Conservation (phyloP, 768 basidiomycete genomes). For the Leucocoprinus leucothites region DNA sequence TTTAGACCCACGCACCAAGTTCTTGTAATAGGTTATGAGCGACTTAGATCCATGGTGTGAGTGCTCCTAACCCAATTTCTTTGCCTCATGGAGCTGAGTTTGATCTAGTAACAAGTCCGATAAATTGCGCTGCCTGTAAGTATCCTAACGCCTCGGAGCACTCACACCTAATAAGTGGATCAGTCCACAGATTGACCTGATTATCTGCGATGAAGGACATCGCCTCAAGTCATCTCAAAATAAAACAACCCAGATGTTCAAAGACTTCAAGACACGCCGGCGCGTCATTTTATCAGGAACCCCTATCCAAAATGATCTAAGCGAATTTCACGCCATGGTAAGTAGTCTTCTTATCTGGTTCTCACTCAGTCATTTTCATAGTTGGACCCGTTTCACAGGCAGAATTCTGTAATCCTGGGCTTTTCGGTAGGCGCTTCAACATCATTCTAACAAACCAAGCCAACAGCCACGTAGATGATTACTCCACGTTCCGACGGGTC, state of each 20-base stretch:
- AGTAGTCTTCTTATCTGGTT: slow-evolving; percentile 1
- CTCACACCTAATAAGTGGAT: not conserved
- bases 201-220: slow-evolving; percentile 98
- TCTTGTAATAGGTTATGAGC: slow-evolving; percentile 93
- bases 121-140: slow-evolving; percentile 11
- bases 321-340: slow-evolving; percentile 97
- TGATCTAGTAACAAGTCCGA: slow-evolving; percentile 7
- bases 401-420: slow-evolving; percentile 91
- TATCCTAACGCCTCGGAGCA: not conserved
- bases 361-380: not conserved
- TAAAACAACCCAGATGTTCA: slow-evolving; percentile 88
- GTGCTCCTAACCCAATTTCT: slow-evolving; percentile 17
- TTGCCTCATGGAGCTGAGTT: not conserved
- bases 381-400: slow-evolving; percentile 42
- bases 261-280: slow-evolving; percentile 67
- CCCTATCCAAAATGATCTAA: slow-evolving; percentile 93
- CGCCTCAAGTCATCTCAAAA: slow-evolving; percentile 88
- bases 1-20: slow-evolving; percentile 75
- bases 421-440: slow-evolving; percentile 56
- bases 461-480: slow-evolving; percentile 52
- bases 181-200: slow-evolving; percentile 88
- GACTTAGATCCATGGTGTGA: slow-evolving; percentile 79
- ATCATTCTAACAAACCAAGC: slow-evolving; percentile 2
- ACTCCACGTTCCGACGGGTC: slow-evolving; percentile 69
- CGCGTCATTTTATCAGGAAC: slow-evolving; percentile 93